Evolutionary conservation across 2,329 filamentous ascomycete genomes (phyloP), one percentile per base, ranked within the genome.

Genomic region (Penicillium nordicum): DNA sequence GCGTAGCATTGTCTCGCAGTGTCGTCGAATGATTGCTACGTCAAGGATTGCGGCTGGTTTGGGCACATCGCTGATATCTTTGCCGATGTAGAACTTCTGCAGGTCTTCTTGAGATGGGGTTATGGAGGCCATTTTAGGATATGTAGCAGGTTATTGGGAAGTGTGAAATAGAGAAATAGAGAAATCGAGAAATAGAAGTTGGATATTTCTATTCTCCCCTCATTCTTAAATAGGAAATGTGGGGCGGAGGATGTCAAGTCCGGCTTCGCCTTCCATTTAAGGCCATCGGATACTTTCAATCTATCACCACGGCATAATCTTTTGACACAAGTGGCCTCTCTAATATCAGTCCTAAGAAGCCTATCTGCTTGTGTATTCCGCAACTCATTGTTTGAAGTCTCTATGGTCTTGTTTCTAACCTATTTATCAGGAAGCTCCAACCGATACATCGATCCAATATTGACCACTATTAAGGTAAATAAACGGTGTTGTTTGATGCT

Each of bases 1-100:
- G 12, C 84, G 77, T 7, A 91, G 81, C 88, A 94, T 92, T 36
- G 83, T 78, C 58, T 78, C 73, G 72, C 89, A 93, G 67, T 93
- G 91, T 47, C 80, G 76, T 53, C 82, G 78, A 25, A 90, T 75
- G 41, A 87, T 85, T 4, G 84, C 84, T 11, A 85, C 71, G 69
- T 93, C 88, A 14, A 93, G 74, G 40, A 93, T 78, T 3, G 82
- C 83, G 1, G 87, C 82, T 1, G 90, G 90, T 0, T 85, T 85
- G 16, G 82, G 81, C 0, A 91, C 75, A 45, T 86, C 79, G 48
- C 76, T 68, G 18, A 92, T 76, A 2, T 76, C 79, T 63, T 84
- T 82, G 56, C 86, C 86, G 25, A 89, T 74, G 67, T 82, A 88
- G 51, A 63, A 62, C 9, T 52, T 41, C 25, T 53, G 53, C 10